Evolutionary conservation across 768 basidiomycete genomes (phyloP), one percentile per base, ranked within the genome.

Genomic region (Pisolithus microcarpus): DNA sequence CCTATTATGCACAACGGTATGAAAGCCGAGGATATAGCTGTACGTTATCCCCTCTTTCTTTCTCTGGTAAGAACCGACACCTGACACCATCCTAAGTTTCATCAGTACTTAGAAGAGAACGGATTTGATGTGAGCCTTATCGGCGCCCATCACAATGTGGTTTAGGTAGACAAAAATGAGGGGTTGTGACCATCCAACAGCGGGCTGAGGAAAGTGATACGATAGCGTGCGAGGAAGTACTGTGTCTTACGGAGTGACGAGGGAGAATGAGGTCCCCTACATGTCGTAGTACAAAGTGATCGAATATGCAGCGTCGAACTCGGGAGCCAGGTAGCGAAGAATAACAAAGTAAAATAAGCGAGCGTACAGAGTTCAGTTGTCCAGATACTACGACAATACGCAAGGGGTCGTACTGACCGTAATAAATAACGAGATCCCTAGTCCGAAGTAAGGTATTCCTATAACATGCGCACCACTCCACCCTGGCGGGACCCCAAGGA

Each of bases 1-100:
- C 89, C 91, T 37, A 74, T 93, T 49, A 70, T 72, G 11, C 78
- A 81, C 28, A 89, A 92, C 53, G 86, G 86, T 36, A 90, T 92
- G 89, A 72, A 66, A 19, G 75, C 78, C 43, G 89, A 93, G 65
- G 91, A 93, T 65, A 66, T 65, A 36, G 70, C 70, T 57, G 85
- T 86, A 58, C 38, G 79, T 67, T 19, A 58, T 68, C 38, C 24
- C 40, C 18, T 11, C 15, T 42, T 16, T 51, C 46, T 55, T 50
- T 45, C 52, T 13, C n/a, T 43, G 18, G n/a, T 5, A 23, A 2
- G 21, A 23, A 23, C 21, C 5, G 8, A 21, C 21, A 31, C 8
- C 21, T 57, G 38, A n/a, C n/a, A 19, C 19, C 38, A 8, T n/a
- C 16, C 30, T 18, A 16, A 85, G 78, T 94, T 94, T 81, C 87